Conservation (phyloP, 129 eudicot species). For the Glebionis coronaria region DNA sequence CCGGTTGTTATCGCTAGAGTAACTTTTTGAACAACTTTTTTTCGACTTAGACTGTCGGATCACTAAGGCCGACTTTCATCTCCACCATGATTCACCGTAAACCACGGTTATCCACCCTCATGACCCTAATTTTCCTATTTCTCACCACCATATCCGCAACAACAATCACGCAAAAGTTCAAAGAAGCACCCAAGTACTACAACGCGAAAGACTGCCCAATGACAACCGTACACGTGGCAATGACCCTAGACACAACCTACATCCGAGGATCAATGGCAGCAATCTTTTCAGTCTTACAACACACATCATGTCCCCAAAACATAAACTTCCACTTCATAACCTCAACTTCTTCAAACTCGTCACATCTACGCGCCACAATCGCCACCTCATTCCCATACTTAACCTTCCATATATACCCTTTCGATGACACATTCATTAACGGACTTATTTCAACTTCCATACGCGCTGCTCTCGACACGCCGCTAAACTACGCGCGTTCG, state of each 20-base stretch:
- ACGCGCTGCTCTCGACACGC: slow-evolving; percentile 73
- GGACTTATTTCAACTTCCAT: slow-evolving; percentile 70
- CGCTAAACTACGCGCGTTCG: slow-evolving; percentile 67
- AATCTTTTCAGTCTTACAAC: slow-evolving; percentile 65
- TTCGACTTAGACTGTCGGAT: no score
- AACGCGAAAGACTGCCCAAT: slow-evolving; percentile 48
- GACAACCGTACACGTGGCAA: slow-evolving; percentile 54
- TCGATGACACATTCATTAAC: slow-evolving; percentile 39
- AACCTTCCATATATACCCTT: slow-evolving; percentile 42
- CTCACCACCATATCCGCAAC: not conserved
- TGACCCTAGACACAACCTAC: slow-evolving; percentile 74
- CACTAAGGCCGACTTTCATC: slow-evolving; percentile 7
- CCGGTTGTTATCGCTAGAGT: no score
- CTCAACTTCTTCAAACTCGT: slow-evolving; percentile 38
- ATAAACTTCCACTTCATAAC: slow-evolving; percentile 61
- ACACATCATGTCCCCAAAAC: slow-evolving; percentile 70
- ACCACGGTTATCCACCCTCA: slow-evolving; percentile 1
- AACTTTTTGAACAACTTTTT: no score
- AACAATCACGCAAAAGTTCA: slow-evolving; percentile 32
- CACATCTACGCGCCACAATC: slow-evolving; percentile 45
- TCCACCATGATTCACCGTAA: slow-evolving; percentile 32
- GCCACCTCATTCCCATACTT: slow-evolving; percentile 58
- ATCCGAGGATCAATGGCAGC: slow-evolving; percentile 90
- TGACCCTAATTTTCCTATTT: slow-evolving; percentile 17
- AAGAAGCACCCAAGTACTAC: slow-evolving; percentile 73